These are phyloP conservation scores for Moricandia moricandioides DNA, from an alignment of 345 rosid species.

Conservation along the genomic window DNA sequence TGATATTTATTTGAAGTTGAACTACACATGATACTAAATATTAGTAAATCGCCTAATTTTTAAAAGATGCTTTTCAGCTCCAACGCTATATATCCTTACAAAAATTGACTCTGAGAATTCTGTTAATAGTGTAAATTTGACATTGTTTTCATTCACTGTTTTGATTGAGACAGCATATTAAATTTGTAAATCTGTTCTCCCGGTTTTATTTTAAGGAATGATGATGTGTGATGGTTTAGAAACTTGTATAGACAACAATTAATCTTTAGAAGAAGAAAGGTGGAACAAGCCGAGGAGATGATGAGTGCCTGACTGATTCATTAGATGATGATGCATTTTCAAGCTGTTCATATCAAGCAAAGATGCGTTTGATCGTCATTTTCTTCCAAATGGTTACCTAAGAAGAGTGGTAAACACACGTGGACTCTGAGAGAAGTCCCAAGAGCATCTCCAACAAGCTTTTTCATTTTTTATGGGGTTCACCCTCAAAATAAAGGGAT, in stretches of 20 bases:
- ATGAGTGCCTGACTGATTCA: slow-evolving; percentile 67
- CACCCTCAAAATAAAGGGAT: too few species aligned
- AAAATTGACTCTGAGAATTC: background rate
- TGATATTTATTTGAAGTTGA: background rate
- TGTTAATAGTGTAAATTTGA: background rate
- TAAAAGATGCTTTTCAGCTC: background rate
- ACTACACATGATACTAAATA: background rate
- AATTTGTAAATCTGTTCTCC: background rate
- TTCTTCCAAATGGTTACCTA: slow-evolving; percentile 65
- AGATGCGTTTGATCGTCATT: slow-evolving; percentile 74
- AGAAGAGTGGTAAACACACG: background rate
- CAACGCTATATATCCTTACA: background rate
- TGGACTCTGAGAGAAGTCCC: slow-evolving; percentile 54
- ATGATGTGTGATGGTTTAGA: slow-evolving; percentile 79
- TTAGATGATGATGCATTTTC: slow-evolving; percentile 47
- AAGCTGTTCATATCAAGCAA: slow-evolving; percentile 89
- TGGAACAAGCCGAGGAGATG: slow-evolving; percentile 77
- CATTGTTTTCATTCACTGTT: background rate
- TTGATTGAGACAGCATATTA: background rate
- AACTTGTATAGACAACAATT: slow-evolving; percentile 70
- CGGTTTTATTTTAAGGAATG: slow-evolving; percentile 46
- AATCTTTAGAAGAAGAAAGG: slow-evolving; percentile 74
- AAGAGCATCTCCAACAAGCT: too few species aligned
- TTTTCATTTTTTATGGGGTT: too few species aligned
- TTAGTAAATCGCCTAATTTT: background rate